Evolutionary conservation across 2,329 filamentous ascomycete species (phyloP).

Genomic region (Clarireedia hainanense): DNA sequence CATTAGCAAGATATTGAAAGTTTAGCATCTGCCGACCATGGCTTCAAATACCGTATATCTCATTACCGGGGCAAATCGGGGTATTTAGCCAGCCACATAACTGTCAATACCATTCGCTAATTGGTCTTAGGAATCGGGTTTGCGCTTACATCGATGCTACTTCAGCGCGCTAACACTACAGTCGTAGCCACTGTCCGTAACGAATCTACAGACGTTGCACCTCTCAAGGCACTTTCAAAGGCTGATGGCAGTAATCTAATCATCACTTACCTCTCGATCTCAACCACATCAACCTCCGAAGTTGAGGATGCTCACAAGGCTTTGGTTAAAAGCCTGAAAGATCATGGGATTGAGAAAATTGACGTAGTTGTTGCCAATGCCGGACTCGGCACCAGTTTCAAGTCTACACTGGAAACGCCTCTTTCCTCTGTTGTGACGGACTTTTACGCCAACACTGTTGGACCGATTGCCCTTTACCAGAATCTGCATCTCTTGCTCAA

Average conservation of each 20-base stretch:
- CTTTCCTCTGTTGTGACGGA: constrained; percentile 31
- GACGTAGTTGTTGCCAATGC: constrained; percentile 47
- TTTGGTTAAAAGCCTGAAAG: constrained; percentile 8
- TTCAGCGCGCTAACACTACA: constrained; percentile 31
- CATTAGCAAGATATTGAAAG: neutral
- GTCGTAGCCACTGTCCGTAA: constrained; percentile 35
- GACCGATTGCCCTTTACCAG: constrained; percentile 38
- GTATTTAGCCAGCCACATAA: neutral
- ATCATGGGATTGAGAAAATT: constrained; percentile 32
- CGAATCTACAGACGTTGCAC: constrained; percentile 13
- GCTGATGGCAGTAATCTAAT: constrained; percentile 30
- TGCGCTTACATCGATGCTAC: constrained; percentile 29
- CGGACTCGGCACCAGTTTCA: constrained; percentile 31
- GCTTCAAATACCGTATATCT: constrained; percentile 15
- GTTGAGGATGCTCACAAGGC: neutral
- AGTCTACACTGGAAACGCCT: constrained; percentile 26
- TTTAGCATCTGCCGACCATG: constrained; percentile 1
- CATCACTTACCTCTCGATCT: constrained; percentile 29
- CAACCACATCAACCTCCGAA: too few relatives aligned
- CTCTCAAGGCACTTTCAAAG: constrained; percentile 22
- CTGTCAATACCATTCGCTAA: neutral
- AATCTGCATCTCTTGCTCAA: constrained; percentile 34
- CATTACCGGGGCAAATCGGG: constrained; percentile 26
- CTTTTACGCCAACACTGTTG: constrained; percentile 37
- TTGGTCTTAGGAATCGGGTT: constrained; percentile 27